Evolutionary conservation across 805 yeast species (phyloP), one percentile per base, ranked within the genome.

Genomic region (Wickerhamiella dianesei): DNA sequence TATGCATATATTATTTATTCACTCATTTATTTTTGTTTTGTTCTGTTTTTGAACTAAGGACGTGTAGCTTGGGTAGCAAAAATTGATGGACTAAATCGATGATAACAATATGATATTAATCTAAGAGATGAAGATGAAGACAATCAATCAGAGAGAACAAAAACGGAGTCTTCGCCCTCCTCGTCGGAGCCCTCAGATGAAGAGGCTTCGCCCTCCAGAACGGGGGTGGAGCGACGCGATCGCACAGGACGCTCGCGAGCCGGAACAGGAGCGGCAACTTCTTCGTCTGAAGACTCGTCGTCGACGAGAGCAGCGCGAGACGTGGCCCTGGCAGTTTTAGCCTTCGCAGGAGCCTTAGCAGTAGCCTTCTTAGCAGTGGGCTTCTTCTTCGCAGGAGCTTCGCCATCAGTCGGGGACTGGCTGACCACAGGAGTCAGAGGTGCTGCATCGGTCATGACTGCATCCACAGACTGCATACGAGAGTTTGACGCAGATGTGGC

Each of bases 341-440:
- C 43, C 20, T 59, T 52, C 41, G 59, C 56, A 2, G 59, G 50
- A 16, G 56, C 47, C 44, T 61, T 58, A 44, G 62, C 56, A 18
- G 41, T 22, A n/a, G 41, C 25, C 41, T 37, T 37, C 37, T 58
- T 60, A 39, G 57, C 55, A 14, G 56, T 51, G 19, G 59, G 56
- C 47, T 62, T 62, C 12, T 54, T 40, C 39, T 59, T 57, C 9
- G 59, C 52, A 35, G 57, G 55, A 20, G 56, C 50, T 13, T 48
- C 35, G 37, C 40, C 41, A 19, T 36, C 44, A 22, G 44, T 22
- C 44, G 37, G 14, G 44, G 43, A 6, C 40, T 35, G 3, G 45
- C 39, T 43, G 8, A 32, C 13, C 48, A n/a, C 40, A 22, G 46
- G 22, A 20, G 44, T 20, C 19, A 20, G 21, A 20, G 35, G 21